Percentiles rank a stretch among this genome's conserved stretches.
Conservation (phyloP, 805 yeast genomes). For the Wickerhamia fluorescens region DNA sequence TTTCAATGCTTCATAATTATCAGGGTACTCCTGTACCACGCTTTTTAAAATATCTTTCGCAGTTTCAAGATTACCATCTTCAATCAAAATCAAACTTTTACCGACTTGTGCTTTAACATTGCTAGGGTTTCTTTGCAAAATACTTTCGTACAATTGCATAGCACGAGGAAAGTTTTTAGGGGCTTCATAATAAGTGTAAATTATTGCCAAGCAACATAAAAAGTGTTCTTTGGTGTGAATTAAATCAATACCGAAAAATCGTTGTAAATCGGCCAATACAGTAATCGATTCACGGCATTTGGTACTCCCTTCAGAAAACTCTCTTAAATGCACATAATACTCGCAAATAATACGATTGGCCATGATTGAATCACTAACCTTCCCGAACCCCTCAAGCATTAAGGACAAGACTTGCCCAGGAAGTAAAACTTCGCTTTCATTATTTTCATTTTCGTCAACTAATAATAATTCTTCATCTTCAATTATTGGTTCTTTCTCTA, state of each 20-base stretch:
- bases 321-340: constrained; percentile 52
- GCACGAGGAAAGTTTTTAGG: constrained; percentile 85
- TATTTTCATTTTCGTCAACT: constrained; percentile 7
- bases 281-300: constrained; percentile 55
- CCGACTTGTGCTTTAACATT: constrained; percentile 69
- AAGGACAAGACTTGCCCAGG: constrained; percentile 47
- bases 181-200: constrained; percentile 80
- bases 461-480: constrained; percentile 5
- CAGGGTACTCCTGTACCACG: constrained; percentile 44
- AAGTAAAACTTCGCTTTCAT: constrained; percentile 12
- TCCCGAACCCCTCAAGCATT: constrained; percentile 45
- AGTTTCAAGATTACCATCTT: constrained; percentile 47
- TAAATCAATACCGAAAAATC: constrained; percentile 42
- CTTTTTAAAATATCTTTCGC: constrained; percentile 49
- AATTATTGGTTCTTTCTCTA: constrained; percentile 9
- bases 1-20: constrained; percentile 50
- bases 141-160: constrained; percentile 56
- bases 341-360: constrained; percentile 61
- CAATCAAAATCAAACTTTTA: constrained; percentile 69
- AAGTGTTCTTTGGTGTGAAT: constrained; percentile 50
- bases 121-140: constrained; percentile 34
- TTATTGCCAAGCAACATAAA: constrained; percentile 60
- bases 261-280: constrained; percentile 41
- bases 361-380: constrained; percentile 38
- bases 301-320: constrained; percentile 56